phyloP scores from a whole-genome alignment of 768 basidiomycete genomes.

The Russula vinacea region DNA sequence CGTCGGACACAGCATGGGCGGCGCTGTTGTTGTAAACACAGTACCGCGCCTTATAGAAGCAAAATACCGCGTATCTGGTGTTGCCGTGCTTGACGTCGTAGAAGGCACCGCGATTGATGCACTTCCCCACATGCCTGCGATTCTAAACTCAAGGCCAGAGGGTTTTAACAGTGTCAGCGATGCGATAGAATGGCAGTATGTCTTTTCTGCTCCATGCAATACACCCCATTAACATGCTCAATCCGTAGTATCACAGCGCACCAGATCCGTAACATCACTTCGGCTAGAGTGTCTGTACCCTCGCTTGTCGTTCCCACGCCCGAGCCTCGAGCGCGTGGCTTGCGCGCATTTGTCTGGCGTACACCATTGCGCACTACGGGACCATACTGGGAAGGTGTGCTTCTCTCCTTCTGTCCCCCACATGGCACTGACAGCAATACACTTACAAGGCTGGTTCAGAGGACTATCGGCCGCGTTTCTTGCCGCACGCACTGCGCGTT shows the following conservation, averaged over 20 bases:
- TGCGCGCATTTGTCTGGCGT: constrained; percentile 64
- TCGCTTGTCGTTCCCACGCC: constrained; percentile 56
- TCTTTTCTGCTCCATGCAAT: constrained; percentile 4
- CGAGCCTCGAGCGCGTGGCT: constrained; percentile 36
- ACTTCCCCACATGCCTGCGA: constrained; percentile 85
- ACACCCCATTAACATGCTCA: constrained; percentile 3
- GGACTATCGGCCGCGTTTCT: constrained; percentile 81
- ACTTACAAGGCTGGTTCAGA: constrained; percentile 78
- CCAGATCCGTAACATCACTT: constrained; percentile 74
- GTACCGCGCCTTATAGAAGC: constrained; percentile 62
- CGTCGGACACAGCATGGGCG: constrained; percentile 96
- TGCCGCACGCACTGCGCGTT: constrained; percentile 68
- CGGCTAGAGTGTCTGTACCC: constrained; percentile 89
- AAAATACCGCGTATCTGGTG: constrained; percentile 71
- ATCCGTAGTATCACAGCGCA: constrained; percentile 65
- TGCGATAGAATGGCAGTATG: constrained; percentile 96
- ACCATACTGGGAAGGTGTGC: constrained; percentile 84
- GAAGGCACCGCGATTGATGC: constrained; percentile 94
- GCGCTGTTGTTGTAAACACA: constrained; percentile 76
- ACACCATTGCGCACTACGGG: constrained; percentile 81
- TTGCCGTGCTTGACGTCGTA: constrained; percentile 83
- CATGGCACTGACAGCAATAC: background rate
- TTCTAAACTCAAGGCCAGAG: constrained; percentile 81
- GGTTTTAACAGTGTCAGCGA: constrained; percentile 81
- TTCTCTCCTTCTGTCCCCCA: background rate